Evolutionary conservation across 75 land plant species (phyloP).

Genomic region (Pseudotsuga menziesii): DNA sequence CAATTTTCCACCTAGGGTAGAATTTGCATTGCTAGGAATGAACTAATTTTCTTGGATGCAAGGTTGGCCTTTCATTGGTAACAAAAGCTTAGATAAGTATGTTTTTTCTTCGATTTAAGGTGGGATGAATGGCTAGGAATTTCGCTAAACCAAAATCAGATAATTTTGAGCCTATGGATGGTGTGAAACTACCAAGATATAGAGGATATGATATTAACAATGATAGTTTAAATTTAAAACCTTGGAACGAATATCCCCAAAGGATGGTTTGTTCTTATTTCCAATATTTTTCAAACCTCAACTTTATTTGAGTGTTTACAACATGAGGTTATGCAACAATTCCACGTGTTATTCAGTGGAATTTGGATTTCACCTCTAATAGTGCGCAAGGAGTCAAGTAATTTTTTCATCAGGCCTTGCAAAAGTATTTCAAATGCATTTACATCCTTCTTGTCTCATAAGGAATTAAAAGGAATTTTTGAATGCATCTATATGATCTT

Average conservation of each 20-base stretch:
- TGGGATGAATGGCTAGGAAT: constrained; percentile 15
- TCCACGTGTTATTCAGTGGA: constrained; percentile 10
- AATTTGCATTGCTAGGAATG: no score
- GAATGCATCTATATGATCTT: background rate
- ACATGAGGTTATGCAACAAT: constrained; percentile 22
- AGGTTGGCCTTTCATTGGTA: no score
- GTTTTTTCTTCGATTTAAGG: background rate
- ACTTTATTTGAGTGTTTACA: constrained; percentile 19
- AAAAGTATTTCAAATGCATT: no score
- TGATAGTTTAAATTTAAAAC: constrained; percentile 6
- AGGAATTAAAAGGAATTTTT: no score
- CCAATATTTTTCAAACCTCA: constrained; percentile 15
- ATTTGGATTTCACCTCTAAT: constrained; percentile 15
- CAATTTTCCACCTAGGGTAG: background rate
- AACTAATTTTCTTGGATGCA: no score
- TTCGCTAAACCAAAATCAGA: constrained; percentile 10
- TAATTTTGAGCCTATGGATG: background rate
- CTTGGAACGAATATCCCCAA: background rate
- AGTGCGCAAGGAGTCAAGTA: no score
- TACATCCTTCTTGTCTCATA: no score
- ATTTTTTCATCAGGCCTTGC: no score
- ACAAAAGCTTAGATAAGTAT: background rate
- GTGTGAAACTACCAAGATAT: constrained; percentile 10
- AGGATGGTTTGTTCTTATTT: constrained; percentile 5
- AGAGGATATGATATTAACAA: constrained; percentile 12